phyloP scores from a whole-genome alignment of 1,284 basidiomycete species.

The Rhodotorula sp. region DNA sequence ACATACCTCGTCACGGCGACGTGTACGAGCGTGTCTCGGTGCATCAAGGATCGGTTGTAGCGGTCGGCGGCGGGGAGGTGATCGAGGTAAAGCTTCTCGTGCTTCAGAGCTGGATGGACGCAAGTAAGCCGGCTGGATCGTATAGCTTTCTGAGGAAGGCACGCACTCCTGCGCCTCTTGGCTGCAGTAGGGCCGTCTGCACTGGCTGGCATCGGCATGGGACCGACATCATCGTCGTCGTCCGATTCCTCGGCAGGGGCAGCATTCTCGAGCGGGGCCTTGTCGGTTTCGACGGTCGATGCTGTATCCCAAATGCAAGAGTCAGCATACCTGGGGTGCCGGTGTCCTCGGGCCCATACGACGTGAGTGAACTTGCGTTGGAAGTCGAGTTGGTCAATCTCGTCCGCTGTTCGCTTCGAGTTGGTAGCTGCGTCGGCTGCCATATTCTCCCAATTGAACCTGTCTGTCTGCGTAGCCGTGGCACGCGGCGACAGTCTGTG shows the following conservation, averaged over 20 bases:
- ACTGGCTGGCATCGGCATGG: slow-evolving; percentile 47
- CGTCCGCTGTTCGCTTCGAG: slow-evolving; percentile 31
- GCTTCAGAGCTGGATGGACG: slow-evolving; percentile 59
- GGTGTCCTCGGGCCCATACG: background rate
- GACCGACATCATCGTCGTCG: slow-evolving; percentile 48
- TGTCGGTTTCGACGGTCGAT: slow-evolving; percentile 8
- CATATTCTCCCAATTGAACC: no score
- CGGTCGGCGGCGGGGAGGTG: slow-evolving; percentile 88
- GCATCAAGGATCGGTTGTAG: slow-evolving; percentile 98
- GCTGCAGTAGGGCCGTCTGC: slow-evolving; percentile 26
- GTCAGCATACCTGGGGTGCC: no score
- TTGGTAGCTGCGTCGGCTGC: background rate
- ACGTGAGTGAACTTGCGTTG: slow-evolving; percentile 5
- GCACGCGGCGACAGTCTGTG: no score
- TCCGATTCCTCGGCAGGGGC: slow-evolving; percentile 45
- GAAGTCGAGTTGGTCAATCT: slow-evolving; percentile 30
- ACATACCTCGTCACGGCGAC: slow-evolving; percentile 76
- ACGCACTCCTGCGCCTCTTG: slow-evolving; percentile 49
- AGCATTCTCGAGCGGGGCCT: slow-evolving; percentile 23
- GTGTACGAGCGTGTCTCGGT: slow-evolving; percentile 87
- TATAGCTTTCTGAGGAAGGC: fast-evolving
- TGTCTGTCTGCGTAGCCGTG: no score
- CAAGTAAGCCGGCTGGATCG: background rate
- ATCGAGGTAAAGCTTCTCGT: slow-evolving; percentile 81
- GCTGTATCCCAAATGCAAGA: slow-evolving; percentile 7